phyloP scores from a whole-genome alignment of 2,329 filamentous ascomycete genomes.

The Nakataea oryzae region DNA sequence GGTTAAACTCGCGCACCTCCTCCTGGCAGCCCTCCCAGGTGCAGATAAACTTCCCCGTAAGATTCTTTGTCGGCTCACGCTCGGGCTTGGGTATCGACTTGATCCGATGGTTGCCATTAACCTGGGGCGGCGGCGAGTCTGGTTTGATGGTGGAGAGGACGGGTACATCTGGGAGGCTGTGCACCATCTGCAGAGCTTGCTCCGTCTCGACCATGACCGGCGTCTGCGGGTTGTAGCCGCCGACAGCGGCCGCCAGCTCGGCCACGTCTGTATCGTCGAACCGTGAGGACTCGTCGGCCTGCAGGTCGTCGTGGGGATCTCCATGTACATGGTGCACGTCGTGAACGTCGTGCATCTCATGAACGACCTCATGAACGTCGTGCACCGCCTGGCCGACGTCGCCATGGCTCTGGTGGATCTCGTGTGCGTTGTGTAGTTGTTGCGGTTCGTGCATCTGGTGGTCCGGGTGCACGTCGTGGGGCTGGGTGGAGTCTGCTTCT shows the following conservation, averaged over 20 bases:
- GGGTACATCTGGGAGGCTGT: conserved; percentile 2
- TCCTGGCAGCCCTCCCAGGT: conserved; percentile 59
- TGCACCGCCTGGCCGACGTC: background rate
- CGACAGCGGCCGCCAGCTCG: conserved; percentile 9
- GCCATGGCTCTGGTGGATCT: background rate
- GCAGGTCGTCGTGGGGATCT: background rate
- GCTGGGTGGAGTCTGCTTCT: conserved; percentile 9
- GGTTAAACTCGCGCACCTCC: conserved; percentile 54
- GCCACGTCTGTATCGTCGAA: conserved; percentile 5
- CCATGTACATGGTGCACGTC: conserved; percentile 6
- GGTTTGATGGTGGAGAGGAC: background rate
- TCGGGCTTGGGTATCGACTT: conserved; percentile 50
- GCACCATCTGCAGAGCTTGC: conserved; percentile 5
- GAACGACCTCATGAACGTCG: background rate
- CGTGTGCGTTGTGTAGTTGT: background rate
- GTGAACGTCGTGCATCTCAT: conserved; percentile 7
- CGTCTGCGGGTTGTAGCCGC: conserved; percentile 8
- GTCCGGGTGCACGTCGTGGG: conserved; percentile 7
- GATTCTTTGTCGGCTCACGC: conserved; percentile 48
- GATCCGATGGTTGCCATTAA: conserved; percentile 22
- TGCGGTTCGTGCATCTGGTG: background rate
- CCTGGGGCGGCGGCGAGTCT: conserved; percentile 1
- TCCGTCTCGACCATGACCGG: conserved; percentile 11
- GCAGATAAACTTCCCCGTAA: conserved; percentile 69
- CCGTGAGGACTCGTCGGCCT: background rate